Evolutionary conservation across 2,329 filamentous ascomycete species (phyloP), one percentile per base, ranked within the genome.

Genomic region (Aureobasidium melanogenum): DNA sequence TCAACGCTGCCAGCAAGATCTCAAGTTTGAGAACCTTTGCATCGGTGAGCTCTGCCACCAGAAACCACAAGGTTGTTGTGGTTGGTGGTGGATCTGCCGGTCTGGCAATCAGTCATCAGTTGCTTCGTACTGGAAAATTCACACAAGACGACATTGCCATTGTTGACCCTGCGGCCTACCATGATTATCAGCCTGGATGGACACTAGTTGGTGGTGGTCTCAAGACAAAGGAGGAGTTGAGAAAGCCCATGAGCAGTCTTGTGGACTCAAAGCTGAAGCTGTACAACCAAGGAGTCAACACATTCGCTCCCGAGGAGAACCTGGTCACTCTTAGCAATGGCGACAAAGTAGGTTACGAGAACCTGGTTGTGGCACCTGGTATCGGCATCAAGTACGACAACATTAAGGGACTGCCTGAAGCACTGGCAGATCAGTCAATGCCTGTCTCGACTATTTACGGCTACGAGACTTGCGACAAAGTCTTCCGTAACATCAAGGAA

Each of bases 111-210:
- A 84, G 84, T 67, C 85, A 88, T 67, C 87, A 89, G 74, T 80
- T 90, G 3, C 79, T 88, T 3, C 79, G 79, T 1, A 76, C 78
- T 0, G 84, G 83, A 46, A 78, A 78, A 28, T 87, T 87, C 67
- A 65, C 71, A 0, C 73, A 77, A 46, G 76, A 84, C 34, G 85
- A 88, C 63, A 86, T 88, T 63, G 85, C 85, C 30, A 67, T 88
- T 28, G 73, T 88, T 46, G 85, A 88, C 64, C 85, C 85, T 0
- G 79, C 85, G 0, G 69, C 74, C 65, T 85, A 79, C 77, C 85
- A 88, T 68, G 79, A 88, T 73, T 88, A 87, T 69, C 85, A 88
- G 70, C 84, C 85, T 0, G 85, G 85, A 59, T 88, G 85, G 85
- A 88, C 86, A 1, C 76, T 88, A 1, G 85, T 88, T 2, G 85